Evolutionary conservation across 495 filamentous ascomycete species (phyloP).

Genomic region (Lichina pygmaea): DNA sequence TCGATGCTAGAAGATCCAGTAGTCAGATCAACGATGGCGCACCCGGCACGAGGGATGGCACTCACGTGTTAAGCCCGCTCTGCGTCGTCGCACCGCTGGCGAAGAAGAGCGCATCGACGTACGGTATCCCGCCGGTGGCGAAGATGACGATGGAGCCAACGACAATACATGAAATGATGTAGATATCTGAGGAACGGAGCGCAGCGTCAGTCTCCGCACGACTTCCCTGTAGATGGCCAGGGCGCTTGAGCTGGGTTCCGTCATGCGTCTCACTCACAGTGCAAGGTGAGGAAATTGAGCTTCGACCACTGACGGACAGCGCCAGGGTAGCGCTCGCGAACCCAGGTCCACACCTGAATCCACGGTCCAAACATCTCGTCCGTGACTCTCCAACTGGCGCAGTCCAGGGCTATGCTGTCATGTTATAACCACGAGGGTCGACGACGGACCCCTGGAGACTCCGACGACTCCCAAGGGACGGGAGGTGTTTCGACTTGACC

Average conservation of each 20-base stretch:
- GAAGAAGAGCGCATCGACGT: conserved; percentile 80
- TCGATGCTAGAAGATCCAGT: conserved; percentile 23
- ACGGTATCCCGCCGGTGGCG: conserved; percentile 29
- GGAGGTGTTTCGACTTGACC: too few species aligned
- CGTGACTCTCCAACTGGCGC: neutral
- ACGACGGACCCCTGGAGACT: too few species aligned
- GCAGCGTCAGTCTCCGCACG: too few species aligned
- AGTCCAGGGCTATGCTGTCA: too few species aligned
- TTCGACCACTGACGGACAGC: neutral
- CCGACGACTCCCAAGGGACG: too few species aligned
- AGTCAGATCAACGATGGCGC: neutral
- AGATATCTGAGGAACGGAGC: conserved; percentile 27
- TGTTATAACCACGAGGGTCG: too few species aligned
- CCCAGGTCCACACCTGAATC: neutral
- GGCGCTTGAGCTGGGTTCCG: too few species aligned
- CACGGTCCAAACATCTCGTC: neutral
- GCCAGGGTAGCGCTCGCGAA: neutral
- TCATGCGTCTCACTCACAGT: neutral
- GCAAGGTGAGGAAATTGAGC: neutral
- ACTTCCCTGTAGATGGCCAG: too few species aligned
- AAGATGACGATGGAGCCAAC: conserved; percentile 54
- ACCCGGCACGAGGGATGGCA: conserved; percentile 1
- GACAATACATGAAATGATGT: conserved; percentile 42
- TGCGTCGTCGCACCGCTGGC: conserved; percentile 60
- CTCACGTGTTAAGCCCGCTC: conserved; percentile 62